Conservation (phyloP, 2,329 filamentous ascomycete genomes). For the Beauveria scarabaeidicola region DNA sequence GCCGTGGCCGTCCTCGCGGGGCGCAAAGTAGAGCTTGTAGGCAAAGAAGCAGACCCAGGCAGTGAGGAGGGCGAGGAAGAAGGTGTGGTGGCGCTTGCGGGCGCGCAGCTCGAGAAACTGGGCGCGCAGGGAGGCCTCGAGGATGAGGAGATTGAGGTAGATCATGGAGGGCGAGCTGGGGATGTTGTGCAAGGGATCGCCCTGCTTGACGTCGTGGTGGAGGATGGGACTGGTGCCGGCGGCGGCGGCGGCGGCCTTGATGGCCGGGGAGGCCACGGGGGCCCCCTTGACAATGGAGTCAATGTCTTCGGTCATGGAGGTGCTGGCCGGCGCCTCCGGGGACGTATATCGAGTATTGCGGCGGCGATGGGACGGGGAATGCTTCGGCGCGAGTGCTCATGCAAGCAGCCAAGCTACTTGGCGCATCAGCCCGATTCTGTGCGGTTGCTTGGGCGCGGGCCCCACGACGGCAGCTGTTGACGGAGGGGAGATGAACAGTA, state of each 20-base stretch:
- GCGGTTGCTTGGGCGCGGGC: not conserved
- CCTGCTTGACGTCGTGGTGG: conserved; percentile 36
- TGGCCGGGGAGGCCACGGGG: conserved; percentile 12
- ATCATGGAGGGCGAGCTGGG: conserved; percentile 94
- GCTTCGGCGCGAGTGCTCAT: not conserved
- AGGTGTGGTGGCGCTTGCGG: conserved; percentile 82
- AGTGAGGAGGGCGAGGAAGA: conserved; percentile 74
- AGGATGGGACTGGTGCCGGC: conserved; percentile 33
- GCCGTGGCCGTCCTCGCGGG: conserved; percentile 86
- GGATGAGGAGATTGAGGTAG: conserved; percentile 94
- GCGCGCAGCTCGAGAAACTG: conserved; percentile 89
- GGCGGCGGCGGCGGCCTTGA: conserved; percentile 15
- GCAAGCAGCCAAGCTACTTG: not conserved
- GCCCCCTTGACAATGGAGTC: conserved; percentile 88
- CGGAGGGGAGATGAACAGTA: not conserved
- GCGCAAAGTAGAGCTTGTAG: conserved; percentile 88
- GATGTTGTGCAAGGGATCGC: conserved; percentile 69
- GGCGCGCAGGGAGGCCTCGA: conserved; percentile 85
- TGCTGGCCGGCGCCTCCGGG: not conserved
- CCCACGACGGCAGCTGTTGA: not conserved
- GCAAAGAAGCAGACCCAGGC: conserved; percentile 78
- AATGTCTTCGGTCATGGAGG: conserved; percentile 56
- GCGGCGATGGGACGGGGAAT: not conserved
- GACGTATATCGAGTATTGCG: not conserved
- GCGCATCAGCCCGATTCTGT: not conserved